These are phyloP conservation scores for Graphilbum fragrans DNA, from an alignment of 2,329 filamentous ascomycete genomes.

Conservation along the genomic window DNA sequence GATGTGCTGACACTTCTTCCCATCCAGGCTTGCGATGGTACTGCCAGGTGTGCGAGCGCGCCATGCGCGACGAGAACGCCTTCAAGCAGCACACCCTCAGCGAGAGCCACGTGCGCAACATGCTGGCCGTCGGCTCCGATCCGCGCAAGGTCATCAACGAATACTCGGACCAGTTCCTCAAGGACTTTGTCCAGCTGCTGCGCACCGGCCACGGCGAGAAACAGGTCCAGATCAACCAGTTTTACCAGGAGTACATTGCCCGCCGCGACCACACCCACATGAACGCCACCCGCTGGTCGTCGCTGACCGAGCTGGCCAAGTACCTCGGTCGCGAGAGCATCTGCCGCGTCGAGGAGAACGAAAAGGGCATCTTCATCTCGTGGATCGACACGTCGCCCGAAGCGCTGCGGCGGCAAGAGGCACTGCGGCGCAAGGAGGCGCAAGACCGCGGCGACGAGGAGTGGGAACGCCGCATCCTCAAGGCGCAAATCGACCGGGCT, in stretches of 20 bases:
- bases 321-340: conserved; percentile 75
- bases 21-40: conserved; percentile 77
- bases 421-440: conserved; percentile 69
- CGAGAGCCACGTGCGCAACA: conserved; percentile 81
- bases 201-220: conserved; percentile 86
- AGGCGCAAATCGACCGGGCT: conserved; percentile 72
- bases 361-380: conserved; percentile 71
- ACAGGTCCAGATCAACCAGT: conserved; percentile 75
- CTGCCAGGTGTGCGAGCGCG: conserved; percentile 69
- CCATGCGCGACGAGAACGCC: conserved; percentile 70
- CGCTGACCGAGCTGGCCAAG: conserved; percentile 82
- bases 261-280: conserved; percentile 76
- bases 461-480: conserved; percentile 69
- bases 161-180: conserved; percentile 67
- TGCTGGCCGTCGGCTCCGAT: conserved; percentile 79
- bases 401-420: conserved; percentile 67
- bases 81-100: conserved; percentile 82
- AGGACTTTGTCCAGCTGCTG: conserved; percentile 66
- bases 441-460: conserved; percentile 88
- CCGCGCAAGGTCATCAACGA: conserved; percentile 73
- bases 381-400: conserved; percentile 93
- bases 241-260: conserved; percentile 88
- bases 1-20: not conserved
- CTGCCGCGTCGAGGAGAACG: conserved; percentile 79
- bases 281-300: conserved; percentile 85